Conservation (phyloP, 2,329 filamentous ascomycete genomes). For the Colletotrichum sojae region DNA sequence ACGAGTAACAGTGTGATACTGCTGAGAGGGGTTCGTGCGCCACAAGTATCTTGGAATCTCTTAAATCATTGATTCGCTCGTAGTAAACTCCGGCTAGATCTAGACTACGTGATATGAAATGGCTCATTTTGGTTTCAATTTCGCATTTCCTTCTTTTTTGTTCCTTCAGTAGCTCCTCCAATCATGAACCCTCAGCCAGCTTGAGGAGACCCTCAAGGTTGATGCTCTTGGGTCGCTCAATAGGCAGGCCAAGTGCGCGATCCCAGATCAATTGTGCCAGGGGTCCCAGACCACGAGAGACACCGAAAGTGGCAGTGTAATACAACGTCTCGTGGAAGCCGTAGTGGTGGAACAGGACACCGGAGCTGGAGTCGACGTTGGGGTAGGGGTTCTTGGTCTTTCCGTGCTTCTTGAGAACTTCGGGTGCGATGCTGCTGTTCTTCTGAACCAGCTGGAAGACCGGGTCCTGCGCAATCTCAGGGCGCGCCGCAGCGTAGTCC, state of each 20-base stretch:
- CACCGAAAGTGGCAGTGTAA: conserved; percentile 83
- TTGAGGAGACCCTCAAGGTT: conserved; percentile 90
- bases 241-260: conserved; percentile 90
- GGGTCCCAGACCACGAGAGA: conserved; percentile 83
- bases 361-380: conserved; percentile 94
- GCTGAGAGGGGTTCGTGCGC: too few species aligned
- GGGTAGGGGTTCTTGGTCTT: conserved; percentile 99
- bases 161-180: neutral
- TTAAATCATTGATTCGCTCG: neutral
- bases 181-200: conserved; percentile 65
- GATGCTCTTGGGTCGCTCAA: conserved; percentile 98
- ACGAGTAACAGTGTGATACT: too few species aligned
- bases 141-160: neutral
- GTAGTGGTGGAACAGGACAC: conserved; percentile 97
- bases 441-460: conserved; percentile 95
- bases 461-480: conserved; percentile 87
- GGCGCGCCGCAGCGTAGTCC: conserved; percentile 90
- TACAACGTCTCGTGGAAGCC: conserved; percentile 98
- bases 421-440: conserved; percentile 92
- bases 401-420: conserved; percentile 92
- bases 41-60: neutral
- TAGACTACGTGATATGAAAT: neutral
- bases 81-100: conserved; percentile 34
- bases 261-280: conserved; percentile 98
- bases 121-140: neutral